These are phyloP conservation scores for Pistacia vera DNA, from an alignment of 345 rosid genomes.

Conservation along the genomic window DNA sequence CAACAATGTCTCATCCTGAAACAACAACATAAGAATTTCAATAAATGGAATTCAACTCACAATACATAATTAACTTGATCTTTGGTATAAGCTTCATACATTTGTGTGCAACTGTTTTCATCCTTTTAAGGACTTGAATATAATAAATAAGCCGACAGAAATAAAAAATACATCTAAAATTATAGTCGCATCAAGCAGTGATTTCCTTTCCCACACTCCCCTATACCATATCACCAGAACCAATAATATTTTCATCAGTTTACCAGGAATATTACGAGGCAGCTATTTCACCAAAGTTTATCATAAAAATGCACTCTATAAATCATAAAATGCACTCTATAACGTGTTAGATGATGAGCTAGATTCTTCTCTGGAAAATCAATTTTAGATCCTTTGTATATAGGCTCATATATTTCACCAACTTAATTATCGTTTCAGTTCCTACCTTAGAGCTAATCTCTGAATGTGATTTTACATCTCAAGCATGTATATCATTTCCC, in stretches of 20 bases:
- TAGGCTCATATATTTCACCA: background rate
- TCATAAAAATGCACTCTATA: background rate
- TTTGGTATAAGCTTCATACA: background rate
- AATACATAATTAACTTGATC: background rate
- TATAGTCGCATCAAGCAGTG: too few relatives aligned
- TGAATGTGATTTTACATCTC: background rate
- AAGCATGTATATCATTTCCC: background rate
- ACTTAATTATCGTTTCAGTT: background rate
- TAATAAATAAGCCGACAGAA: background rate
- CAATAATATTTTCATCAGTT: too few relatives aligned
- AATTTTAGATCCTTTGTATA: background rate
- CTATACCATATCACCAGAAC: too few relatives aligned
- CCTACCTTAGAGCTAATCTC: background rate
- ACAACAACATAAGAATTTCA: slow-evolving; percentile 2
- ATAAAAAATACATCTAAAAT: too few relatives aligned
- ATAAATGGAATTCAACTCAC: background rate
- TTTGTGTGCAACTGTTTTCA: too few relatives aligned
- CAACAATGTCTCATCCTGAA: slow-evolving; percentile 58
- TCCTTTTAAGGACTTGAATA: too few relatives aligned
- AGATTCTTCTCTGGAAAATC: background rate
- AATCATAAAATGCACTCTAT: background rate
- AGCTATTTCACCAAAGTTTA: background rate
- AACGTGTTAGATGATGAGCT: background rate
- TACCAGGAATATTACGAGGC: background rate
- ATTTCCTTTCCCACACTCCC: too few relatives aligned